phyloP scores from a whole-genome alignment of 768 basidiomycete genomes.

The Pleurotus djamor region DNA sequence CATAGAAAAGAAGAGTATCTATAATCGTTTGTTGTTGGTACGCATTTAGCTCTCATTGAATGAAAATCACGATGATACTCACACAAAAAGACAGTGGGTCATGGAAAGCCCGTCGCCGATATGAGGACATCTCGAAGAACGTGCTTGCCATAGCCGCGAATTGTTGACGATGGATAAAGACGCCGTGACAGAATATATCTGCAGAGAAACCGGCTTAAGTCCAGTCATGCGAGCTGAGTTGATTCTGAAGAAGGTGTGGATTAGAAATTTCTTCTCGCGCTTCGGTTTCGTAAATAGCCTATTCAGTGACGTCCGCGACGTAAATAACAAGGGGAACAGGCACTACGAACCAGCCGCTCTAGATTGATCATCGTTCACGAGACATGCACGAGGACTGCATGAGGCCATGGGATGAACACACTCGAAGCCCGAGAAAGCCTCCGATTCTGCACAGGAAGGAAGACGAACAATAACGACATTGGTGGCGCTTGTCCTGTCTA shows the following conservation, averaged over 20 bases:
- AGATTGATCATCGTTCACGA: background rate
- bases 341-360: background rate
- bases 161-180: too few relatives aligned
- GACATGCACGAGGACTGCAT: constrained; percentile 1
- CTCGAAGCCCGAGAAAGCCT: background rate
- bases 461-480: background rate
- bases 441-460: background rate
- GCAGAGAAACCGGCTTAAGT: too few relatives aligned
- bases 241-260: too few relatives aligned
- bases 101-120: too few relatives aligned
- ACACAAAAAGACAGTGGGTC: too few relatives aligned
- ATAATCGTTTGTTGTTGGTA: background rate
- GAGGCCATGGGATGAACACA: background rate
- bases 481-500: background rate
- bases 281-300: background rate
- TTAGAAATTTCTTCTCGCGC: background rate
- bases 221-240: too few relatives aligned
- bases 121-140: too few relatives aligned
- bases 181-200: too few relatives aligned
- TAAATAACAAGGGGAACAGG: too few relatives aligned
- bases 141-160: too few relatives aligned
- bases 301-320: too few relatives aligned
- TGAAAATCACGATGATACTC: background rate
- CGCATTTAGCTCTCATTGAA: background rate
- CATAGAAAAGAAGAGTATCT: background rate